These are phyloP conservation scores for Aureobasidium sp. DNA, from an alignment of 2,329 filamentous ascomycete genomes.

Conservation along the genomic window DNA sequence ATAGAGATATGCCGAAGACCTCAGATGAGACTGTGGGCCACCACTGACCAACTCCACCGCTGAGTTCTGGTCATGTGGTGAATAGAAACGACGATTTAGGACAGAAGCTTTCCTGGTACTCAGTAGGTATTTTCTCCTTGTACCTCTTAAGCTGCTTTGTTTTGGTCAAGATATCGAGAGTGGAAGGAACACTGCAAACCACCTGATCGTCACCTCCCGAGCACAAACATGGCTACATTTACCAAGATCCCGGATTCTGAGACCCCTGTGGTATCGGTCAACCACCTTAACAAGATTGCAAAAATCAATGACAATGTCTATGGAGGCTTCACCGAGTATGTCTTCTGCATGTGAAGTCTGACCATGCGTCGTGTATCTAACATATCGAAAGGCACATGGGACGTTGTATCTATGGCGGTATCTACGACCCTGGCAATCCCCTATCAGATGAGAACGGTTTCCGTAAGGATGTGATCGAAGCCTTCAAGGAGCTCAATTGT, in stretches of 20 bases:
- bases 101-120: neutral
- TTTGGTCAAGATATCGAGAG: neutral
- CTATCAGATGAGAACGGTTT: slow-evolving; percentile 71
- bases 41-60: neutral
- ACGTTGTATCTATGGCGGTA: slow-evolving; percentile 78
- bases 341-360: slow-evolving; percentile 10
- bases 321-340: slow-evolving; percentile 76
- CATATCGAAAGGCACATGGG: slow-evolving; percentile 64
- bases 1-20: neutral
- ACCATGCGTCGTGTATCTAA: neutral
- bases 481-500: slow-evolving; percentile 65
- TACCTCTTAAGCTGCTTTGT: neutral
- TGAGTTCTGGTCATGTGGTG: neutral
- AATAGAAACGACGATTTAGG: slow-evolving; percentile 5
- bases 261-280: slow-evolving; percentile 57
- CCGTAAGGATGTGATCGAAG: slow-evolving; percentile 69
- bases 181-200: neutral
- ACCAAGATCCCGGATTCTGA: slow-evolving; percentile 58
- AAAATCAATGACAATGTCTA: slow-evolving; percentile 77
- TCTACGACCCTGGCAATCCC: slow-evolving; percentile 69
- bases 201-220: neutral
- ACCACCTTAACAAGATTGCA: slow-evolving; percentile 58
- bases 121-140: neutral
- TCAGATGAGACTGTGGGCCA: slow-evolving; percentile 3
- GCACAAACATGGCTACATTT: slow-evolving; percentile 59